Percentiles rank a stretch among this genome's conserved stretches.
phyloP scores from a whole-genome alignment of 192 early-diverging fungal genomes.

The Podila verticillata region DNA sequence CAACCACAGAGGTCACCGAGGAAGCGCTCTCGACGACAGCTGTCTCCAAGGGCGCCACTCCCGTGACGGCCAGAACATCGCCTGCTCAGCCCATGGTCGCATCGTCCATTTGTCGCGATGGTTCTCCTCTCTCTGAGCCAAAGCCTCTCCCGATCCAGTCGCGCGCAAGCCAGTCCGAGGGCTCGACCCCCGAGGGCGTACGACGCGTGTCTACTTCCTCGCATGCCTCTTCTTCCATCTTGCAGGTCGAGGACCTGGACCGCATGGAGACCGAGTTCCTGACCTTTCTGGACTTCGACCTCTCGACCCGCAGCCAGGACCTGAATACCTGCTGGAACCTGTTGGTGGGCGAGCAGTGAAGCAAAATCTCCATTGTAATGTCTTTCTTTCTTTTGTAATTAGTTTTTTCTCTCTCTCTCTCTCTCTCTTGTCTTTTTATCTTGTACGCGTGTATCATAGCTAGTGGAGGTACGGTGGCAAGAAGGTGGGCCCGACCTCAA shows the following conservation, averaged over 20 bases:
- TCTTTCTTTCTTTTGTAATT: slow-evolving; percentile 1
- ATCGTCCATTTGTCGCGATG: not conserved
- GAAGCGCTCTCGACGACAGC: not conserved
- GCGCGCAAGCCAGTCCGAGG: not conserved
- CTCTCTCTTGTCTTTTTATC: slow-evolving; percentile 3
- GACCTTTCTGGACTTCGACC: slow-evolving; percentile 58
- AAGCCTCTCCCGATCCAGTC: slow-evolving; percentile 31
- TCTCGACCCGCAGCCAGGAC: slow-evolving; percentile 31
- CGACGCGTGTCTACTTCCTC: not conserved
- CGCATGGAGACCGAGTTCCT: slow-evolving; percentile 64
- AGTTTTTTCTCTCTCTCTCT: not conserved
- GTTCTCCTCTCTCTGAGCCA: slow-evolving; percentile 2
- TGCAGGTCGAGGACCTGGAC: slow-evolving; percentile 48
- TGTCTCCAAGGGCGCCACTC: not conserved
- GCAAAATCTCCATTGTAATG: not conserved
- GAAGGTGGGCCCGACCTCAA: too few relatives aligned
- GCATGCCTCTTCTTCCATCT: slow-evolving; percentile 2
- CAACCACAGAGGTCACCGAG: not conserved
- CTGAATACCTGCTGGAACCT: slow-evolving; percentile 42
- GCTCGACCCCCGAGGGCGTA: not conserved
- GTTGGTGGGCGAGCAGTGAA: slow-evolving; percentile 16
- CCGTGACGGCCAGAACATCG: not conserved
- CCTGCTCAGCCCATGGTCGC: slow-evolving; percentile 22
- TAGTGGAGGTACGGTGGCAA: not conserved
- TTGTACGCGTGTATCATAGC: not conserved